Evolutionary conservation across 1,139 yeast species (phyloP), one percentile per base, ranked within the genome.

Genomic region (Suhomyces terraborum): DNA sequence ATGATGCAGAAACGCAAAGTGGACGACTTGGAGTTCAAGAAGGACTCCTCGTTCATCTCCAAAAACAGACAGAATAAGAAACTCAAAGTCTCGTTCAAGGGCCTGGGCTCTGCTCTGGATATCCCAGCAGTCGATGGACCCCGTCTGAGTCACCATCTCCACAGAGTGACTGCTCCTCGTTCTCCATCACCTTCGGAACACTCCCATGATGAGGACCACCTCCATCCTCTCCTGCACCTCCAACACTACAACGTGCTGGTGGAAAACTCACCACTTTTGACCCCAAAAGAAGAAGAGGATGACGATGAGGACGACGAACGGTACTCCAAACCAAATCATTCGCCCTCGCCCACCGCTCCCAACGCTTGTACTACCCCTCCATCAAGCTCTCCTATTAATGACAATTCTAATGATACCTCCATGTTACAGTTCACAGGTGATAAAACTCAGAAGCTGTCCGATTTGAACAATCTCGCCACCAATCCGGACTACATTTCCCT

Each of bases 221-320:
- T 37, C 38, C 50, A 23, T 39, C 54, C 33, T 30, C 53, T 36
- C 43, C 56, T 26, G 40, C 52, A 32, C 49, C 55, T 18, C 40
- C 59, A 36, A 8, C 40, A 39, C 17, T 35, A 36, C 21, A 40
- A 41, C 10, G 29, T 14, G n/a, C 42, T 52, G 24, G 61, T 60
- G 41, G 63, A 62, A 26, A 54, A 53, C 44, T 61, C 70, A 39
- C 74, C 75, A 6, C 59, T 71, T 29, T 59, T 71, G 43, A 71
- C 77, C 1, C 77, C 77, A 9, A 70, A 69, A 46, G 73, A 71
- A 22, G 75, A 70, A 32, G 73, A 68, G 40, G 69, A 67, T 40
- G 68, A 64, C 31, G 59, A 54, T 34, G 56, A 54, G 25, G 55
- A 49, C 13, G 54, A 54, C 30, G 46, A 47, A 6, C 42, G 44